phyloP scores from a whole-genome alignment of 768 basidiomycete genomes.

The Leccinum boreale region DNA sequence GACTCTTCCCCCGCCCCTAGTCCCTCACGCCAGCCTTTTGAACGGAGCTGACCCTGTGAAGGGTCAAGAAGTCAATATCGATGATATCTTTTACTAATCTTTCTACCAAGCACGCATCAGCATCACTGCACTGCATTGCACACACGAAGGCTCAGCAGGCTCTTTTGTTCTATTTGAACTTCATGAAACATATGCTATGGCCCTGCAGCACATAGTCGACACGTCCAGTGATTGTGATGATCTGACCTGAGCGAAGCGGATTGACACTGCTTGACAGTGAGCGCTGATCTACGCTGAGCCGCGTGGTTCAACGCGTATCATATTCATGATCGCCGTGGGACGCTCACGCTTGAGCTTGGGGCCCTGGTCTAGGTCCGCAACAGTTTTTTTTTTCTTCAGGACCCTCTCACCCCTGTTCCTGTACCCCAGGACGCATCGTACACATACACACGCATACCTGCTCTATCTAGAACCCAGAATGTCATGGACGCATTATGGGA shows the following conservation, averaged over 20 bases:
- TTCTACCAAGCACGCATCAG: not conserved
- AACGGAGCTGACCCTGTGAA: not conserved
- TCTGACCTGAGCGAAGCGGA: slow-evolving; percentile 2
- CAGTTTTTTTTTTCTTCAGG: not conserved
- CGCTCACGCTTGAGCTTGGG: not conserved
- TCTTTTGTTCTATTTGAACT: not conserved
- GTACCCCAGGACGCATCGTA: not conserved
- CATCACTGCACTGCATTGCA: not conserved
- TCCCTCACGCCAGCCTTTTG: not conserved
- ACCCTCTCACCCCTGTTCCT: not conserved
- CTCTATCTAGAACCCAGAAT: not conserved
- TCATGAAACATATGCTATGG: not conserved
- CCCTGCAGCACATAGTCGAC: not conserved
- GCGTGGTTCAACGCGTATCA: not conserved
- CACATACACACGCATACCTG: not conserved
- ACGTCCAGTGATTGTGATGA: slow-evolving; percentile 2
- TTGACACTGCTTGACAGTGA: not conserved
- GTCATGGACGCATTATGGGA: not conserved
- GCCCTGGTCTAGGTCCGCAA: not conserved
- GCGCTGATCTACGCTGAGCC: slow-evolving; percentile 10
- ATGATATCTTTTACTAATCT: not conserved
- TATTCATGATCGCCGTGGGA: slow-evolving; percentile 3
- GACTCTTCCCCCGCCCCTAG: slow-evolving; percentile 7
- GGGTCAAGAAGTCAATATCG: not conserved
- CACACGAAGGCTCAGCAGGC: not conserved